These are phyloP conservation scores for Ceratocystis destructans DNA, from an alignment of 2,329 filamentous ascomycete genomes.

Conservation along the genomic window DNA sequence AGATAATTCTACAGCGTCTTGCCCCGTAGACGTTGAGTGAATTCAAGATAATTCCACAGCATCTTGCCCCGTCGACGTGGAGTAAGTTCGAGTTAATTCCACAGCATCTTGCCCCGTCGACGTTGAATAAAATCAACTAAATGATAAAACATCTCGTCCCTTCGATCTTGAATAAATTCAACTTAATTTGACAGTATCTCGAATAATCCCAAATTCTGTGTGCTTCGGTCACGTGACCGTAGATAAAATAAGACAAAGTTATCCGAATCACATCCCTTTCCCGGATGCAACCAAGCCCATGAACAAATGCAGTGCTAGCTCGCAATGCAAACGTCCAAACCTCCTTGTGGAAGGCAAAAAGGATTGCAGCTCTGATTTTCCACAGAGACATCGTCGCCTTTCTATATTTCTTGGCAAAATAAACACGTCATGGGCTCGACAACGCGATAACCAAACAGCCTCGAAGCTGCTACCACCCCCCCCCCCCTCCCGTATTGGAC, in stretches of 20 bases:
- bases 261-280: neutral
- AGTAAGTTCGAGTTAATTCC: neutral
- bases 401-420: neutral
- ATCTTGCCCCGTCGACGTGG: no score
- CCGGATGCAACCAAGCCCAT: neutral
- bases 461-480: neutral
- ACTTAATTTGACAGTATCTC: neutral
- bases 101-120: no score
- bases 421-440: neutral
- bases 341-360: neutral
- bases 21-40: no score
- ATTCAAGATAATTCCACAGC: neutral
- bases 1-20: neutral
- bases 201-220: no score
- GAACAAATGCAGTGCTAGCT: neutral
- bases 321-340: conserved; percentile 1
- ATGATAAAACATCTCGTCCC: neutral
- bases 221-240: no score
- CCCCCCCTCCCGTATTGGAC: neutral
- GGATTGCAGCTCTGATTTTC: neutral
- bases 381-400: neutral
- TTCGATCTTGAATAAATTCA: no score
- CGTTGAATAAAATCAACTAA: no score
- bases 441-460: neutral
- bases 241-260: neutral